Evolutionary conservation across 2,329 filamentous ascomycete genomes (phyloP).

Genomic region (Aspergillus uvarum): DNA sequence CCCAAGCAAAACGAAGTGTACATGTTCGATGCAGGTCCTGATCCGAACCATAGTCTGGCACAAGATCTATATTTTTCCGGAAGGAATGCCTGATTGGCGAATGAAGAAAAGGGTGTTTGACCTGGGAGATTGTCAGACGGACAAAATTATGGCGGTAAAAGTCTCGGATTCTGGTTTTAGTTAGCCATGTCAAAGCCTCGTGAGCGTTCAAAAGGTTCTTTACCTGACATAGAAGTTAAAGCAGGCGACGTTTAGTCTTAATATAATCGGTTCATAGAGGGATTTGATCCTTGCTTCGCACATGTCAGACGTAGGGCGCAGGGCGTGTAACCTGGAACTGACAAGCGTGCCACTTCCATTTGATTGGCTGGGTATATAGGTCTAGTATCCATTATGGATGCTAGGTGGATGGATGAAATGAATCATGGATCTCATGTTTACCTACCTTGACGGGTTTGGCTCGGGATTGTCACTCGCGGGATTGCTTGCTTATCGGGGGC

Average conservation of each 20-base stretch:
- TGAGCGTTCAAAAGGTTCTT: not conserved
- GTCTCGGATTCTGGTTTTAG: not conserved
- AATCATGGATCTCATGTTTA: no score
- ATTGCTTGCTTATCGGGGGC: not conserved
- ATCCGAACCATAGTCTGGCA: not conserved
- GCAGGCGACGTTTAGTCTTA: not conserved
- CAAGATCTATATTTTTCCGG: constrained; percentile 1
- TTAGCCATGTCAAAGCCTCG: not conserved
- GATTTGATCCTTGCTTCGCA: not conserved
- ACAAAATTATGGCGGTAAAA: not conserved
- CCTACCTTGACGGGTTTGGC: not conserved
- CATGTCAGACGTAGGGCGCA: not conserved
- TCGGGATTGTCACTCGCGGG: not conserved
- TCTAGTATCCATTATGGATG: no score
- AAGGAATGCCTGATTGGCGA: not conserved
- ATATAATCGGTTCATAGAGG: not conserved
- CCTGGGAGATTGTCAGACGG: no score
- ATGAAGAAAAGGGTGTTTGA: no score
- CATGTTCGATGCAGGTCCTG: constrained; percentile 13
- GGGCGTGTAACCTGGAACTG: not conserved
- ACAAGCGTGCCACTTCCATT: not conserved
- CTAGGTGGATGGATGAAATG: no score
- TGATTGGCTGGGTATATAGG: not conserved
- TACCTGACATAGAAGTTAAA: not conserved
- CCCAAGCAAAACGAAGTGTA: constrained; percentile 14